These are phyloP conservation scores for Dovyalis caffra DNA, from an alignment of 345 rosid species.

Conservation along the genomic window DNA sequence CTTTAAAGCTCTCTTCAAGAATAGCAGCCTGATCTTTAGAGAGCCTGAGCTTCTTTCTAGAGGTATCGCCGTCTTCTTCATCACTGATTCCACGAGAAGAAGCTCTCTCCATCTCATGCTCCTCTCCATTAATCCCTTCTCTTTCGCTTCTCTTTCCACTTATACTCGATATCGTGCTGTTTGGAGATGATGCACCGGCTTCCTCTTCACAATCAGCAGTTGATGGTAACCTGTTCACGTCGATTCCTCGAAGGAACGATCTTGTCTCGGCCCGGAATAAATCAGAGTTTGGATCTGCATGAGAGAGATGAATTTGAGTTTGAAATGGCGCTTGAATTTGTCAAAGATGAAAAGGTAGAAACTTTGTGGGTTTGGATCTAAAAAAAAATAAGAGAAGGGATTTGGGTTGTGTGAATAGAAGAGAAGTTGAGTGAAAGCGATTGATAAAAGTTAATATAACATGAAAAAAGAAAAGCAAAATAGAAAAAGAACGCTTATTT, in stretches of 20 bases:
- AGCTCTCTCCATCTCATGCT: conserved; percentile 58
- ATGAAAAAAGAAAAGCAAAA: conserved; percentile 5
- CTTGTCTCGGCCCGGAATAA: conserved; percentile 47
- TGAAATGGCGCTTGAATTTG: background rate
- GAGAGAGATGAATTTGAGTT: conserved; percentile 1
- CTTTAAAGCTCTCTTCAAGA: conserved; percentile 92
- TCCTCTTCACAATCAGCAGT: conserved; percentile 76
- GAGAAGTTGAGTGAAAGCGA: conserved; percentile 20
- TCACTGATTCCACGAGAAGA: conserved; percentile 80
- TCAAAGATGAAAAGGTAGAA: background rate
- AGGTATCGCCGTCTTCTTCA: conserved; percentile 88
- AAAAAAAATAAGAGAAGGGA: background rate
- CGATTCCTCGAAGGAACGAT: conserved; percentile 69
- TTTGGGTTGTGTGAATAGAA: conserved; percentile 5
- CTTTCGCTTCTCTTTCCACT: conserved; percentile 93
- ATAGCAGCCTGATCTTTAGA: conserved; percentile 92
- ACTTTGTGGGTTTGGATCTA: background rate
- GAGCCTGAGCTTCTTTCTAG: conserved; percentile 88
- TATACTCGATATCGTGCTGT: conserved; percentile 86
- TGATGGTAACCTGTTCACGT: conserved; percentile 81
- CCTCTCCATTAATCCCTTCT: conserved; percentile 60
- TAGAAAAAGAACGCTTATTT: background rate
- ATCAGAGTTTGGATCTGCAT: conserved; percentile 74
- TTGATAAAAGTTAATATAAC: background rate
- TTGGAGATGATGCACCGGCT: conserved; percentile 84